A percentile compares a stretch with the other conserved stretches of the same genome.
phyloP scores from a whole-genome alignment of 345 rosid species.

The Salix dunnii region DNA sequence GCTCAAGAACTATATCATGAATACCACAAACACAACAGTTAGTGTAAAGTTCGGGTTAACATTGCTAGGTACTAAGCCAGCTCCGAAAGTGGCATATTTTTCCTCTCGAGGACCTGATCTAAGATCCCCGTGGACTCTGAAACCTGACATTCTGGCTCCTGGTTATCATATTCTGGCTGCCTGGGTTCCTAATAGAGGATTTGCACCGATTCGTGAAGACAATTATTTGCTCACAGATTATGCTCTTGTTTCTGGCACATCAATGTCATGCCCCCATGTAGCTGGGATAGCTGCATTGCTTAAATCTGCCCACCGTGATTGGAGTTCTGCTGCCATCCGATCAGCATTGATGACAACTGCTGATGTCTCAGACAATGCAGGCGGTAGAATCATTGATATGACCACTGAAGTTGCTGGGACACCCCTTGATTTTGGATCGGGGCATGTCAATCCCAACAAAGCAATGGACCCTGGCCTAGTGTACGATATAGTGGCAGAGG shows the following conservation, averaged over 20 bases:
- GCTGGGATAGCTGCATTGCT: slow-evolving; percentile 39
- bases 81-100: slow-evolving; percentile 41
- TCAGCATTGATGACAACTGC: slow-evolving; percentile 54
- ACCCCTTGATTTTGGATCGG: slow-evolving; percentile 51
- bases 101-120: slow-evolving; percentile 41
- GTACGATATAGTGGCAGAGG: slow-evolving; percentile 34
- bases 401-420: slow-evolving; percentile 30
- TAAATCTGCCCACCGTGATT: slow-evolving; percentile 33
- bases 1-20: slow-evolving; percentile 28
- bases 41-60: slow-evolving; percentile 36
- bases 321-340: slow-evolving; percentile 46
- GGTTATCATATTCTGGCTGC: slow-evolving; percentile 45
- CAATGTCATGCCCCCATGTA: slow-evolving; percentile 47
- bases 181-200: slow-evolving; percentile 40
- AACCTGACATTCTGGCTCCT: slow-evolving; percentile 49
- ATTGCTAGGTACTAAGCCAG: slow-evolving; percentile 29
- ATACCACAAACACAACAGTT: slow-evolving; percentile 12
- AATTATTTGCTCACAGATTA: slow-evolving; percentile 37
- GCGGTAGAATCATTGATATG: slow-evolving; percentile 32
- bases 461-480: slow-evolving; percentile 48
- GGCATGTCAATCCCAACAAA: slow-evolving; percentile 39
- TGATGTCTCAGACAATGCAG: slow-evolving; percentile 16
- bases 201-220: slow-evolving; percentile 17
- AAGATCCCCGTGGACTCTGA: slow-evolving; percentile 41
- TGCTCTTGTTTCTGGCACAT: slow-evolving; percentile 36